These are phyloP conservation scores for Phanerochaete carnosa DNA, from an alignment of 768 basidiomycete species.

Conservation along the genomic window DNA sequence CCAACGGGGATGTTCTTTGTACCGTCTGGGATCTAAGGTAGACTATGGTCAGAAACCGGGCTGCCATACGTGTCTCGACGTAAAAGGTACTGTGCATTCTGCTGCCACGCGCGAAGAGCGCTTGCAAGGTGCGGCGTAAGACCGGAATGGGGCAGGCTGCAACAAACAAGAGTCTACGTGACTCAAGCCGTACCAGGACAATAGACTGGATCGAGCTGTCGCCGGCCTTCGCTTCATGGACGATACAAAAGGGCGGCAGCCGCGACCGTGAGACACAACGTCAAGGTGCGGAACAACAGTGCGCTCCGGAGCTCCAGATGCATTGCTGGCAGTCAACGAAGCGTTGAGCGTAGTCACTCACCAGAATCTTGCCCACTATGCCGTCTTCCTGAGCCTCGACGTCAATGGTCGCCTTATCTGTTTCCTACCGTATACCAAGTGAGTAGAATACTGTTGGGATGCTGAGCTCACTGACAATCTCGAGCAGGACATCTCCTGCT, in stretches of 20 bases:
- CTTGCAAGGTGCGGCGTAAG: too few relatives aligned
- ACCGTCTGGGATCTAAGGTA: conserved; percentile 65
- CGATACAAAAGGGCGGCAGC: neutral
- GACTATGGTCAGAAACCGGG: neutral
- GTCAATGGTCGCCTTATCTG: conserved; percentile 95
- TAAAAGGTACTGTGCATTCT: too few relatives aligned
- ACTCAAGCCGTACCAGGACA: too few relatives aligned
- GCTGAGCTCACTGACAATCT: conserved; percentile 63
- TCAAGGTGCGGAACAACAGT: neutral
- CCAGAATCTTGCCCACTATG: conserved; percentile 88
- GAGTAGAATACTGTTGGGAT: neutral
- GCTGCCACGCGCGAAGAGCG: too few relatives aligned
- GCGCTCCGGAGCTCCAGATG: neutral
- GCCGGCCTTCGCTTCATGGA: neutral
- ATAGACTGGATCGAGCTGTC: too few relatives aligned
- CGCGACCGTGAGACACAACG: neutral
- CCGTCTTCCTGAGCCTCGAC: conserved; percentile 99
- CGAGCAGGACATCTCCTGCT: conserved; percentile 82
- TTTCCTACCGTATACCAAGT: conserved; percentile 55
- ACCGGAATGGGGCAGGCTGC: too few relatives aligned
- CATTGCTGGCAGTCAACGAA: neutral
- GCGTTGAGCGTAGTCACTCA: conserved; percentile 35
- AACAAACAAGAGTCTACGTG: too few relatives aligned
- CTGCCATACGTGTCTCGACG: too few relatives aligned
- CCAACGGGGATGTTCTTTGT: conserved; percentile 86